These are phyloP conservation scores for Rhodotorula paludigena DNA, from an alignment of 768 basidiomycete genomes.

Conservation along the genomic window DNA sequence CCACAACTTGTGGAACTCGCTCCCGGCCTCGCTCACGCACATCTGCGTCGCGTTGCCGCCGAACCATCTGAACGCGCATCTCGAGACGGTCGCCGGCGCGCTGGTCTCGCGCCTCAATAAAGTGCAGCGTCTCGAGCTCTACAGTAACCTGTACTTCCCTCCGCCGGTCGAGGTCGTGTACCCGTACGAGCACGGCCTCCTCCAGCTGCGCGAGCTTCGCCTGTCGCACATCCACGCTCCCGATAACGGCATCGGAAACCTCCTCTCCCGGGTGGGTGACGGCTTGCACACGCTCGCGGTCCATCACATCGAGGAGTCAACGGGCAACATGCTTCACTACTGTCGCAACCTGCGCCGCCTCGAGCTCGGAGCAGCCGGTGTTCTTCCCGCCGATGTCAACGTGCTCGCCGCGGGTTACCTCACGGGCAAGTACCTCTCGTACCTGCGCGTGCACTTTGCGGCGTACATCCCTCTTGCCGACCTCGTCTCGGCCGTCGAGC, in stretches of 20 bases:
- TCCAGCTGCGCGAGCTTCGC: constrained; percentile 22
- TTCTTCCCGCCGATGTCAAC: neutral
- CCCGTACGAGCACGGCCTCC: neutral
- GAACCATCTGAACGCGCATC: neutral
- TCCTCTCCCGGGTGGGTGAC: constrained; percentile 10
- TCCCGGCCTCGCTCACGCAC: constrained; percentile 12
- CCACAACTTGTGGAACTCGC: constrained; percentile 1
- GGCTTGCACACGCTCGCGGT: constrained; percentile 10
- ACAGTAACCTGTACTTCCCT: constrained; percentile 26
- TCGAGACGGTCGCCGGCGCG: neutral
- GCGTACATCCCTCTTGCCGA: neutral
- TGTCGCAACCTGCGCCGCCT: constrained; percentile 18
- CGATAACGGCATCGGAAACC: neutral
- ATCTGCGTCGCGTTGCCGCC: constrained; percentile 20
- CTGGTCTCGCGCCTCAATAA: neutral
- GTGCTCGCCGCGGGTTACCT: neutral
- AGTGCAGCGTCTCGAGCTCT: constrained; percentile 23
- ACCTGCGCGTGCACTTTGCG: constrained; percentile 15
- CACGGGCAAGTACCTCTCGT: neutral
- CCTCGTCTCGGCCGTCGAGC: neutral
- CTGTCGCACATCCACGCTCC: constrained; percentile 16
- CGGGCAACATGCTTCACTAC: neutral
- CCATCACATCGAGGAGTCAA: constrained; percentile 6
- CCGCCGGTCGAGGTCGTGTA: constrained; percentile 3
- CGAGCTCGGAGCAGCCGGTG: constrained; percentile 13